Conservation (phyloP, 108 stramenopile genomes). For the Skeletonema menzelii region DNA sequence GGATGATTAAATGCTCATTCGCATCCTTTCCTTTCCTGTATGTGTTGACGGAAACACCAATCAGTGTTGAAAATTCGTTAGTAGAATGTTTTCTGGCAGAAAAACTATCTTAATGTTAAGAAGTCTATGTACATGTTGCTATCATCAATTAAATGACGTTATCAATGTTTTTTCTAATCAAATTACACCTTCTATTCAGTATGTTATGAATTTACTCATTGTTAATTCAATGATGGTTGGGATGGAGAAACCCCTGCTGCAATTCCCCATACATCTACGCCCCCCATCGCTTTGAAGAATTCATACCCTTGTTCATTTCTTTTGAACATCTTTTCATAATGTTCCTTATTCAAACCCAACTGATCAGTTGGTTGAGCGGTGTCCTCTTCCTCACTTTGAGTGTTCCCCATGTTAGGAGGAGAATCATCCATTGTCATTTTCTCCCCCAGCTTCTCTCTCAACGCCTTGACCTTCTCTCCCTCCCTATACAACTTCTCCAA, state of each 20-base stretch:
- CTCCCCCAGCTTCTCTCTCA: neutral
- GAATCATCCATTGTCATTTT: neutral
- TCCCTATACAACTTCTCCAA: neutral
- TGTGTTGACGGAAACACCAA: too few species aligned
- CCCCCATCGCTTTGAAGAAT: neutral
- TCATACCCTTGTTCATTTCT: neutral
- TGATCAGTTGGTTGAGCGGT: neutral
- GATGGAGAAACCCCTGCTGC: too few species aligned
- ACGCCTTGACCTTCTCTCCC: neutral
- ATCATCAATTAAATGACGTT: too few species aligned
- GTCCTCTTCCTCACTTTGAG: neutral
- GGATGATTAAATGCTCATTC: neutral
- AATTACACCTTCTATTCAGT: too few species aligned
- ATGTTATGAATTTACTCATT: too few species aligned
- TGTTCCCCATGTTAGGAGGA: neutral
- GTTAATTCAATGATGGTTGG: too few species aligned
- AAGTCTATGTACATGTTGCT: too few species aligned
- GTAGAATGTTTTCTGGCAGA: neutral
- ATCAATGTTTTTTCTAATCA: too few species aligned
- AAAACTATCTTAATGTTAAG: too few species aligned
- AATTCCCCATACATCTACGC: neutral
- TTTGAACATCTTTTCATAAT: too few species aligned
- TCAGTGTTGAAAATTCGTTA: neutral
- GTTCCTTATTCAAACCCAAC: neutral
- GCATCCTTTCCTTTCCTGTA: too few species aligned